phyloP scores from a whole-genome alignment of 176 grass and related monocot species.

The Juncus effusus region DNA sequence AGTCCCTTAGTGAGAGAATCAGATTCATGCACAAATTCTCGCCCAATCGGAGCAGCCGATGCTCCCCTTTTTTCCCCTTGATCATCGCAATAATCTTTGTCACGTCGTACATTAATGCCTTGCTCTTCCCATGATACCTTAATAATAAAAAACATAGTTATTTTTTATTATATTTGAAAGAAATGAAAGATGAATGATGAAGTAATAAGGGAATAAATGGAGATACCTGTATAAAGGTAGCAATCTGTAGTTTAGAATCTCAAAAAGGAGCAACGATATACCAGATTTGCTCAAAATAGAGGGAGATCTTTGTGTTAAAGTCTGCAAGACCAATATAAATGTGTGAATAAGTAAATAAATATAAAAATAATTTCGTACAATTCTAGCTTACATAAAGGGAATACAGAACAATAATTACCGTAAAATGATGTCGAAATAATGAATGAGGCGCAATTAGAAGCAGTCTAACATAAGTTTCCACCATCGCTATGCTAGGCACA shows the following conservation, averaged over 20 bases:
- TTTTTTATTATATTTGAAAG: constrained; percentile 21
- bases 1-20: constrained; percentile 96
- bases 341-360: constrained; percentile 2
- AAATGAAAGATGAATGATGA: background rate
- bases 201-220: background rate
- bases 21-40: constrained; percentile 99
- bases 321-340: constrained; percentile 52
- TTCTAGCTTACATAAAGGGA: constrained; percentile 5
- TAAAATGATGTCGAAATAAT: constrained; percentile 96
- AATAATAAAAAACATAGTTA: background rate
- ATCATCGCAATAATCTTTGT: constrained; percentile 99
- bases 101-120: constrained; percentile 99
- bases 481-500: constrained; percentile 95
- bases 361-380: background rate
- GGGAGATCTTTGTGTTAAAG: constrained; percentile 84
- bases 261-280: constrained; percentile 84
- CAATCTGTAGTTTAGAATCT: constrained; percentile 98
- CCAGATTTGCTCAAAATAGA: constrained; percentile 93
- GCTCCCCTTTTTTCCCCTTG: constrained; percentile 89
- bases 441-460: constrained; percentile 91
- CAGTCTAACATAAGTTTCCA: constrained; percentile 96
- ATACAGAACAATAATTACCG: constrained; percentile 45
- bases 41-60: constrained; percentile 93
- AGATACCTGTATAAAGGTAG: constrained; percentile 90
- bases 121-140: constrained; percentile 97